Evolutionary conservation across 1,284 basidiomycete genomes (phyloP).

Genomic region (Naganishia albida): DNA sequence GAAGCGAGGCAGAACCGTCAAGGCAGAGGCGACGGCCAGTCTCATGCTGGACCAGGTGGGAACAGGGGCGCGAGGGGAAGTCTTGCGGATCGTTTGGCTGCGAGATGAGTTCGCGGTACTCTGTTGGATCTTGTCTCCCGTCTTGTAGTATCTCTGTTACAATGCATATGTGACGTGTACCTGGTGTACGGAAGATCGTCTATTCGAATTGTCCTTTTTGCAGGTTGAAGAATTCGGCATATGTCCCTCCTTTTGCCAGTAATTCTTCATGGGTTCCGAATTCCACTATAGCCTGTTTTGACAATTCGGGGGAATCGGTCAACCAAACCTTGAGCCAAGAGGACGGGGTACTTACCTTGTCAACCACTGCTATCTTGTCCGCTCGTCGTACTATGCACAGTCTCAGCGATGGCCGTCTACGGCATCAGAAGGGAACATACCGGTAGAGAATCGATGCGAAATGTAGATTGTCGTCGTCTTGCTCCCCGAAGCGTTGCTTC

Average conservation of each 20-base stretch:
- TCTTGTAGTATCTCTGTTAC: constrained; percentile 1
- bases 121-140: background rate
- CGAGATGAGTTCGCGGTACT: background rate
- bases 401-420: constrained; percentile 55
- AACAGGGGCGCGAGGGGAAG: constrained; percentile 27
- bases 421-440: background rate
- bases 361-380: constrained; percentile 71
- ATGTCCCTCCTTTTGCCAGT: constrained; percentile 55
- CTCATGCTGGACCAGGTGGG: background rate
- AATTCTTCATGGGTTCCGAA: constrained; percentile 76
- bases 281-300: constrained; percentile 68
- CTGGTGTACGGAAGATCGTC: background rate
- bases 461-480: constrained; percentile 76
- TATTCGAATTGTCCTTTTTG: constrained; percentile 38
- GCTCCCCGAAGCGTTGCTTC: constrained; percentile 14
- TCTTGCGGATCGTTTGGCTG: constrained; percentile 30
- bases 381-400: constrained; percentile 52
- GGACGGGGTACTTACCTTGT: constrained; percentile 55
- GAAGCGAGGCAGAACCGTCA: constrained; percentile 30
- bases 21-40: background rate
- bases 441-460: constrained; percentile 64
- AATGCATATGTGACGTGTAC: background rate
- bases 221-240: constrained; percentile 44
- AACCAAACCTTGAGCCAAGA: background rate
- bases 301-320: background rate